A percentile compares a stretch with the other conserved stretches of the same genome.
phyloP scores from a whole-genome alignment of 805 yeast genomes.

The Candida hispaniensis region DNA sequence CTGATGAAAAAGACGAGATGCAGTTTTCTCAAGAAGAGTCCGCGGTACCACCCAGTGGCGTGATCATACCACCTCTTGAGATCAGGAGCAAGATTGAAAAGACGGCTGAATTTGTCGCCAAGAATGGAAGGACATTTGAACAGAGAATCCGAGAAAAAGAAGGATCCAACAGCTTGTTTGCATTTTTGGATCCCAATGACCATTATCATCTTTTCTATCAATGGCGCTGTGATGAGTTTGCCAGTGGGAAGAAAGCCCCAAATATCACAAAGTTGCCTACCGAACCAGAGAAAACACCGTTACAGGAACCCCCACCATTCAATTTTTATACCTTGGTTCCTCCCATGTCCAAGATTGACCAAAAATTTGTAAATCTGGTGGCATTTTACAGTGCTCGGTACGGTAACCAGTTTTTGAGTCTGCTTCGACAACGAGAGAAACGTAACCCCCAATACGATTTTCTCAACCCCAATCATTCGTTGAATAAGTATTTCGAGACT shows the following conservation, averaged over 20 bases:
- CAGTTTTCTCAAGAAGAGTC: too few relatives aligned
- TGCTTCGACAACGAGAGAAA: conserved; percentile 29
- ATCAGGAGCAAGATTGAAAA: conserved; percentile 46
- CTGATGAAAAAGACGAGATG: too few relatives aligned
- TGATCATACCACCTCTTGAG: conserved; percentile 45
- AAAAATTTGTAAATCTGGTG: conserved; percentile 57
- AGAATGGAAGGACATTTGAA: conserved; percentile 61
- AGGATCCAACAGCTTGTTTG: conserved; percentile 42
- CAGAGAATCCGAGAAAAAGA: conserved; percentile 41
- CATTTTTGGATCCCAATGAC: conserved; percentile 48
- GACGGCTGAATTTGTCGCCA: conserved; percentile 57
- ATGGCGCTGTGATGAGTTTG: conserved; percentile 34
- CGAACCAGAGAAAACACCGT: conserved; percentile 10
- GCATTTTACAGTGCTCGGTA: conserved; percentile 60
- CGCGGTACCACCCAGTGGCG: conserved; percentile 36
- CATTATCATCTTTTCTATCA: conserved; percentile 49
- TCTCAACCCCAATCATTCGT: conserved; percentile 46
- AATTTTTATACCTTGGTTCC: conserved; percentile 28
- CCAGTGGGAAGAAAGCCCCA: conserved; percentile 7
- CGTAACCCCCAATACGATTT: conserved; percentile 55
- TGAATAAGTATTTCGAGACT: conserved; percentile 40
- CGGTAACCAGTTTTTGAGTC: conserved; percentile 37
- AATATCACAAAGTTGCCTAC: neutral
- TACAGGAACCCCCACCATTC: conserved; percentile 24
- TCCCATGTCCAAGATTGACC: conserved; percentile 48